Evolutionary conservation across 768 basidiomycete species (phyloP).

Genomic region (Mrakia hoshinonis): DNA sequence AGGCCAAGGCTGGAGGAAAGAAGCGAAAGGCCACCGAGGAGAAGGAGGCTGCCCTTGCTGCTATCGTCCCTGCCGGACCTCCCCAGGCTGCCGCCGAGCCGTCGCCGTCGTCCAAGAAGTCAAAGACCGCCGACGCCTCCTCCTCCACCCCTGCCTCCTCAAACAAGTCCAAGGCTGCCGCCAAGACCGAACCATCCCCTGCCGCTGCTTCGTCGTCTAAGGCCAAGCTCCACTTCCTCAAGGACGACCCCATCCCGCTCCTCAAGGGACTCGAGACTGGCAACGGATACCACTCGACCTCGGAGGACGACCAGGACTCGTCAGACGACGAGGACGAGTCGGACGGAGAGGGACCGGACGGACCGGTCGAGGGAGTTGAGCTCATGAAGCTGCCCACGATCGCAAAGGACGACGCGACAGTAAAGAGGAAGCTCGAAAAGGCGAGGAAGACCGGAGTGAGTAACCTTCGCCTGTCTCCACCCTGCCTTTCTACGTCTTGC

Average conservation of each 20-base stretch:
- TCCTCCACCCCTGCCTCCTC: not conserved
- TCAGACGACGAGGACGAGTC: constrained; percentile 26
- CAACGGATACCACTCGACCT: constrained; percentile 28
- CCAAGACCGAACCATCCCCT: not conserved
- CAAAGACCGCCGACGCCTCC: not conserved
- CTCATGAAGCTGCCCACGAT: constrained; percentile 69
- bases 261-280: constrained; percentile 16
- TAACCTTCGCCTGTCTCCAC: not conserved
- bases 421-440: constrained; percentile 53
- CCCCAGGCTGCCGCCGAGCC: not conserved
- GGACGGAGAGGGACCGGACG: constrained; percentile 11
- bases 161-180: not conserved
- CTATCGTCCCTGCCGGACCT: not conserved
- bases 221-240: constrained; percentile 18
- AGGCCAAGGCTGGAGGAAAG: not conserved
- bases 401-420: constrained; percentile 74
- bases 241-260: constrained; percentile 9
- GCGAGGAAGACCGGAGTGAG: constrained; percentile 60
- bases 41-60: not conserved
- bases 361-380: constrained; percentile 46
- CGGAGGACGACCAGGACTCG: constrained; percentile 26
- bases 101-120: not conserved
- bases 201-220: not conserved
- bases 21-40: constrained; percentile 1
- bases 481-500: constrained; percentile 19